Evolutionary conservation across 2,329 filamentous ascomycete genomes (phyloP), one percentile per base, ranked within the genome.

Genomic region (Neofusicoccum ribis): DNA sequence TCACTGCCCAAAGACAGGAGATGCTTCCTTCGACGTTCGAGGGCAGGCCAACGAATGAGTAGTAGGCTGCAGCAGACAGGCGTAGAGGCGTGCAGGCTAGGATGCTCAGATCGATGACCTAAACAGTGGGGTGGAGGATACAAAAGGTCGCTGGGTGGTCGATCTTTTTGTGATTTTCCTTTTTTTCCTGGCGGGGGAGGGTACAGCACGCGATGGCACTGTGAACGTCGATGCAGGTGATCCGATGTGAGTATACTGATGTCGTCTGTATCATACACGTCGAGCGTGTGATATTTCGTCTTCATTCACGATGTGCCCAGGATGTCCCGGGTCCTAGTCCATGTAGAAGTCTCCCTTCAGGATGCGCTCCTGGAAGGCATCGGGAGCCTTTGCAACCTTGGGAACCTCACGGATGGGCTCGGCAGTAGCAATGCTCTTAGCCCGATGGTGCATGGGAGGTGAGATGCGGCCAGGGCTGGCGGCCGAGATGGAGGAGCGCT

Each of bases 281-380:
- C 3, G 34, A 17, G 39, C 23, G 54, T 20, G 17, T 6, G 43
- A 37, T 15, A 17, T 14, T 11, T 47, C n/a, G 23, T 46, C 41
- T 31, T 60, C 56, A 60, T 23, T 27, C 56, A 23, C 34, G 3
- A n/a, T 31, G 27, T 15, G 11, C 3, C 17, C 11, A 27, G n/a
- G 4, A 14, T n/a, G 23, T 20, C 7, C 5, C 14, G 6, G 12
- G 4, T 14, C 17, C 58, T 84, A 97, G 75, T 97, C 93, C 93
- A 98, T 97, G 82, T 95, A 95, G 73, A 99, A 98, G 74, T 99
- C 95, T 51, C 94, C 95, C 81, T 97, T 95, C 70, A 99, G 85
- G 72, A 99, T 98, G 70, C 96, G 88, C 84, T 99, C 95, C 79
- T 97, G 93, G 81, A 97, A 95, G 68, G 90, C 90, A 81, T 99